These are phyloP conservation scores for Hordeum pubiflorum DNA, from an alignment of 202 grass and related monocot species.

Conservation along the genomic window DNA sequence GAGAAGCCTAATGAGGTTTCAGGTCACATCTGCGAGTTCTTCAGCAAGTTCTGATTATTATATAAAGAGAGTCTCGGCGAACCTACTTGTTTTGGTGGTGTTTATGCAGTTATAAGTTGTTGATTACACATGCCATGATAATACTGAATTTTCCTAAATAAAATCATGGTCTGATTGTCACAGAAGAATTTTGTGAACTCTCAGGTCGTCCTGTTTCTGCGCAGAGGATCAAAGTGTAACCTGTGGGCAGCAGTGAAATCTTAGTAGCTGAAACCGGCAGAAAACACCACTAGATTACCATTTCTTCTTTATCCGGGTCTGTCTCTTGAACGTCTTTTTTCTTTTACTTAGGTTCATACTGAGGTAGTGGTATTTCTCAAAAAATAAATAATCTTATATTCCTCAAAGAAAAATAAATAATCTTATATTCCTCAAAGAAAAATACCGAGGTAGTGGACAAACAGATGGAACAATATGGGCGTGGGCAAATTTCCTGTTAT, in stretches of 20 bases:
- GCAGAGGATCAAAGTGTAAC: neutral
- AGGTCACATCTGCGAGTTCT: slow-evolving; percentile 71
- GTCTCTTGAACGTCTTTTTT: too few relatives aligned
- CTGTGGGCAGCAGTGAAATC: neutral
- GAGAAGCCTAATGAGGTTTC: slow-evolving; percentile 78
- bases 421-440: too few relatives aligned
- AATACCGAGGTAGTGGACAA: too few relatives aligned
- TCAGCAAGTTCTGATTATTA: slow-evolving; percentile 47
- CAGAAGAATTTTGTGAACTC: neutral
- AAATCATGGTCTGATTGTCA: neutral
- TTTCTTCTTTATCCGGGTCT: too few relatives aligned
- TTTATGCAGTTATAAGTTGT: neutral
- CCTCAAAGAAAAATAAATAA: too few relatives aligned
- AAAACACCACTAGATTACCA: neutral
- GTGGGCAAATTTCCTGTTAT: neutral
- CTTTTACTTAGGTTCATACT: too few relatives aligned
- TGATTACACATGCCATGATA: neutral
- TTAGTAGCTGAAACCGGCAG: neutral
- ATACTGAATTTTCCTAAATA: neutral
- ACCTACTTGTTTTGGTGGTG: neutral
- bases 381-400: too few relatives aligned
- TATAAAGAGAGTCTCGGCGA: neutral
- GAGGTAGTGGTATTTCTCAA: too few relatives aligned
- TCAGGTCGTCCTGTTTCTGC: neutral
- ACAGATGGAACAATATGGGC: too few relatives aligned